Evolutionary conservation across 345 rosid species (phyloP), one percentile per base, ranked within the genome.

Genomic region (Populus tremula): DNA sequence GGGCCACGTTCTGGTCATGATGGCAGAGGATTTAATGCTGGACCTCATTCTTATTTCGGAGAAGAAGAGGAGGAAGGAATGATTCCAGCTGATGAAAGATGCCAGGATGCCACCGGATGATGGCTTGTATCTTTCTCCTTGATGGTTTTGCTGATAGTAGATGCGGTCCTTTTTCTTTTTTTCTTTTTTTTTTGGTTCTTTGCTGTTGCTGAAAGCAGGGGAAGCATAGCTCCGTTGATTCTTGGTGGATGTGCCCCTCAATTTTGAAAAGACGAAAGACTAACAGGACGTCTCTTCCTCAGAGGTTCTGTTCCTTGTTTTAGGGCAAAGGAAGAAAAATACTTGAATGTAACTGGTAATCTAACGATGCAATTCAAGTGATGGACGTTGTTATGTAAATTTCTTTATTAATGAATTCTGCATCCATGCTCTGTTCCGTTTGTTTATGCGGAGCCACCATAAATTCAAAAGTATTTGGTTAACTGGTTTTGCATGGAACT

Each of bases 61-160:
- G 88, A 70, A 18, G 82, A 83, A 61, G 84, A 82, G 21, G 90
- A 87, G 85, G 88, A 87, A 76, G 90, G 88, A 35, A 77, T 85
- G 83, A 84, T 87, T 72, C 83, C 71, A 11, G 81, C 80, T 31
- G 81, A 76, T 23, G 73, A 72, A 17, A 17, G 63, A 63, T 35
- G 73, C 59, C 36, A 59, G 2, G 23, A 17, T 59, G 21, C 64
- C 47, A 2, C 81, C 59, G 2, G 67, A 72, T 39, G 39, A 69
- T 23, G 70, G 66, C 41, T 38, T 16, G 72, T 70, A 25, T 16
- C 18, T 20, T 25, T 29, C 56, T 36, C 18, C 8, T 14, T 21
- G 43, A n/a, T 33, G 50, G 63, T 61, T 74, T 62, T 23, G 36
- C 33, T 7, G 12, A 18, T 69, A 56, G 39, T 29, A 49, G 50